phyloP scores from a whole-genome alignment of 2,329 filamentous ascomycete species.

The Fragosphaeria purpurea region DNA sequence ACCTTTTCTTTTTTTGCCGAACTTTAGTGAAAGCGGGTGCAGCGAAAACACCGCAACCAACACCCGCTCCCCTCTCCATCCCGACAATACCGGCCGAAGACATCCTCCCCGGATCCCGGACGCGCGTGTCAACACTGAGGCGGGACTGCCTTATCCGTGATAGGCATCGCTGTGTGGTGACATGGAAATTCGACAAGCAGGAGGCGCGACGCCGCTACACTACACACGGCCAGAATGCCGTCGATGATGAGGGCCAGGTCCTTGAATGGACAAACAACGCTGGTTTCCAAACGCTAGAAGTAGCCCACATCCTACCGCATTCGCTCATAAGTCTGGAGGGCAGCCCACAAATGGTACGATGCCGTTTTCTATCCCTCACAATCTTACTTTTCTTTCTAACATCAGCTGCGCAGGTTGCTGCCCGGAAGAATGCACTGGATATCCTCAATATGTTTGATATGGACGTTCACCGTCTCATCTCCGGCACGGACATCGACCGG shows the following conservation, averaged over 20 bases:
- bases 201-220: background rate
- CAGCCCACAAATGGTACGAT: background rate
- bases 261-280: background rate
- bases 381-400: too few species aligned
- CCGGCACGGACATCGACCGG: conserved; percentile 2
- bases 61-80: background rate
- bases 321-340: background rate
- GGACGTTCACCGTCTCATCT: background rate
- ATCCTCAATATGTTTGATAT: conserved; percentile 3
- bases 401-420: background rate
- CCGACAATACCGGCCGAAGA: background rate
- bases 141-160: background rate
- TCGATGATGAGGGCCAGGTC: background rate
- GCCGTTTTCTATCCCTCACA: too few species aligned
- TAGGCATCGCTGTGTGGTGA: conserved; percentile 1
- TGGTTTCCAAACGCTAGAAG: background rate
- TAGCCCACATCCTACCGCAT: conserved; percentile 2
- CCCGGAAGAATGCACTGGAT: background rate
- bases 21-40: background rate
- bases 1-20: background rate
- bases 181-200: background rate
- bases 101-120: background rate
- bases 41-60: background rate
- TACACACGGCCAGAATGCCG: background rate
- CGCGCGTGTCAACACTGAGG: background rate